These are phyloP conservation scores for Inosperma sp. DNA, from an alignment of 768 basidiomycete species.

Conservation along the genomic window DNA sequence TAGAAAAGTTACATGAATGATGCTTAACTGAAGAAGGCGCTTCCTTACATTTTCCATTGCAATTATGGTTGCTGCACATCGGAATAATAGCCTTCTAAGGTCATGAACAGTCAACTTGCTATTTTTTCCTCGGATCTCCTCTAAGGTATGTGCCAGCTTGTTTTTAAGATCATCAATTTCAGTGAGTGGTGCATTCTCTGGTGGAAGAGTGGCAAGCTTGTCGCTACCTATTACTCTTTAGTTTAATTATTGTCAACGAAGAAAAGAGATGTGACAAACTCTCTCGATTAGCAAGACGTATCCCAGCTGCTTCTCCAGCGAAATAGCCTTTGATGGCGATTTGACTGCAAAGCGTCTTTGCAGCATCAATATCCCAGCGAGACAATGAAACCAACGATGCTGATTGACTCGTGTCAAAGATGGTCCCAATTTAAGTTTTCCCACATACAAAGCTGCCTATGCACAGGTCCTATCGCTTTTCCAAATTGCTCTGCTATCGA, in stretches of 20 bases:
- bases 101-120: constrained; percentile 77
- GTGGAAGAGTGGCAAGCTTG: constrained; percentile 57
- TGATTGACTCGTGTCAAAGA: constrained; percentile 22
- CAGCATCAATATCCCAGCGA: constrained; percentile 71
- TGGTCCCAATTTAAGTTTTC: not conserved
- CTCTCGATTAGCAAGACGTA: constrained; percentile 62
- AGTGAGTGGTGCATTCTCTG: constrained; percentile 50
- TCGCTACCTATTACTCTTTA: constrained; percentile 42
- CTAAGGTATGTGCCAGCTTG: constrained; percentile 62
- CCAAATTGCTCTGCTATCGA: constrained; percentile 85
- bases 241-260: not conserved
- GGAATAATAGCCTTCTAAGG: constrained; percentile 78
- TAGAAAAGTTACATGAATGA: constrained; percentile 26
- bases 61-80: constrained; percentile 79
- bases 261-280: constrained; percentile 37
- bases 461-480: constrained; percentile 71
- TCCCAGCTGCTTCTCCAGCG: constrained; percentile 79
- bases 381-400: constrained; percentile 53
- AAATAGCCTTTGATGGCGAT: constrained; percentile 90
- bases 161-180: constrained; percentile 64
- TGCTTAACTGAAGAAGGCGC: not conserved
- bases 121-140: constrained; percentile 66
- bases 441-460: constrained; percentile 68
- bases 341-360: constrained; percentile 78
- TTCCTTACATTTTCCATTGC: constrained; percentile 55